Evolutionary conservation across 805 yeast genomes (phyloP).

Genomic region (Suhomyces sp.): DNA sequence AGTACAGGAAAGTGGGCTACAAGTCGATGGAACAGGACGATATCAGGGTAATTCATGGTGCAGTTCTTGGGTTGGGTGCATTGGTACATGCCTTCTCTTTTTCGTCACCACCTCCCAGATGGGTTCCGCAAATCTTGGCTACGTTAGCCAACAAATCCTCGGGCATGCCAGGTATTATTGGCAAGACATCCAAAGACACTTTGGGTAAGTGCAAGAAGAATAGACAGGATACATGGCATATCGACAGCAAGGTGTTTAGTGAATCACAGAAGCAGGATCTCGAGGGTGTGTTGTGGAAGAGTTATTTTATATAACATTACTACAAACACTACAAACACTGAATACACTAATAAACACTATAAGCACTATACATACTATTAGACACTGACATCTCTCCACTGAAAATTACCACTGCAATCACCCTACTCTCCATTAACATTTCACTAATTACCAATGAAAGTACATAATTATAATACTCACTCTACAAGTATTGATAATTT

Average conservation of each 20-base stretch:
- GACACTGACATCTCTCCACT: too few species aligned
- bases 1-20: slow-evolving; percentile 38
- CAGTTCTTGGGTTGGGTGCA: slow-evolving; percentile 85
- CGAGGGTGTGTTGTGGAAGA: slow-evolving; percentile 92
- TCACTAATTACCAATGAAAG: too few species aligned
- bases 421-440: too few species aligned
- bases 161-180: slow-evolving; percentile 72
- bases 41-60: slow-evolving; percentile 65
- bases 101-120: slow-evolving; percentile 81
- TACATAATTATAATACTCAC: too few species aligned
- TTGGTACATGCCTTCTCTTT: slow-evolving; percentile 88
- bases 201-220: slow-evolving; percentile 85
- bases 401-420: too few species aligned
- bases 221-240: slow-evolving; percentile 94
- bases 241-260: slow-evolving; percentile 72
- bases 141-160: slow-evolving; percentile 68
- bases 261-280: slow-evolving; percentile 81
- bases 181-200: slow-evolving; percentile 77
- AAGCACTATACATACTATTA: too few species aligned
- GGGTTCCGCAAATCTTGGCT: slow-evolving; percentile 78
- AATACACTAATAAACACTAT: too few species aligned
- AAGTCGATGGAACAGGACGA: slow-evolving; percentile 38
- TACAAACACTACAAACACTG: too few species aligned
- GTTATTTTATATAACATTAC: slow-evolving; percentile 66
- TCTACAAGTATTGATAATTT: too few species aligned